phyloP scores from a whole-genome alignment of 768 basidiomycete species.

The Sarcodon sp. region DNA sequence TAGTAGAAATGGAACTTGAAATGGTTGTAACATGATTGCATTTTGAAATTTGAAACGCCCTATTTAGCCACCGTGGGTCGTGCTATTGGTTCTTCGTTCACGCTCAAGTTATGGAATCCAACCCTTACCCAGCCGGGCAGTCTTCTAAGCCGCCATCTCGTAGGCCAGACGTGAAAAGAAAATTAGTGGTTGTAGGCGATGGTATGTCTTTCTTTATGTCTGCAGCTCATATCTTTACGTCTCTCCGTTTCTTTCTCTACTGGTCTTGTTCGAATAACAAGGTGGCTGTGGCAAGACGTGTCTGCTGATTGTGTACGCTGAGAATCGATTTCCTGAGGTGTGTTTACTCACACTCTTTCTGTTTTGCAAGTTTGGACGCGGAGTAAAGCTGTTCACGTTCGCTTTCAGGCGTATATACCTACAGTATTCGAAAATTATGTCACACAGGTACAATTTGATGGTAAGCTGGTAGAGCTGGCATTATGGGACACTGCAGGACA shows the following conservation, averaged over 20 bases:
- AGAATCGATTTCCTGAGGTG: constrained; percentile 94
- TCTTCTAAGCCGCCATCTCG: constrained; percentile 13
- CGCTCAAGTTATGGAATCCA: too few relatives aligned
- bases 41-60: too few relatives aligned
- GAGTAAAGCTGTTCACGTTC: constrained; percentile 6
- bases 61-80: too few relatives aligned
- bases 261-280: constrained; percentile 15
- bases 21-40: too few relatives aligned
- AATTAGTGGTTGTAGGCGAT: constrained; percentile 82
- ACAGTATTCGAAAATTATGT: constrained; percentile 95
- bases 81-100: too few relatives aligned
- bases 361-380: constrained; percentile 1
- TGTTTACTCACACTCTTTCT: constrained; percentile 14
- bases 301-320: constrained; percentile 91
- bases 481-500: constrained; percentile 98
- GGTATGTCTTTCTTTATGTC: constrained; percentile 30
- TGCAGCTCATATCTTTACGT: neutral
- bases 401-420: constrained; percentile 71
- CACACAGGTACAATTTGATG: constrained; percentile 74
- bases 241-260: neutral
- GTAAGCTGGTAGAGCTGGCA: constrained; percentile 88
- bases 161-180: constrained; percentile 73
- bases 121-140: too few relatives aligned
- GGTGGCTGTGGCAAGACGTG: constrained; percentile 91
- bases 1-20: too few relatives aligned